Percentiles rank a stretch among this genome's conserved stretches.
phyloP scores from a whole-genome alignment of 2,329 filamentous ascomycete genomes.

The Pseudocercospora eumusae region DNA sequence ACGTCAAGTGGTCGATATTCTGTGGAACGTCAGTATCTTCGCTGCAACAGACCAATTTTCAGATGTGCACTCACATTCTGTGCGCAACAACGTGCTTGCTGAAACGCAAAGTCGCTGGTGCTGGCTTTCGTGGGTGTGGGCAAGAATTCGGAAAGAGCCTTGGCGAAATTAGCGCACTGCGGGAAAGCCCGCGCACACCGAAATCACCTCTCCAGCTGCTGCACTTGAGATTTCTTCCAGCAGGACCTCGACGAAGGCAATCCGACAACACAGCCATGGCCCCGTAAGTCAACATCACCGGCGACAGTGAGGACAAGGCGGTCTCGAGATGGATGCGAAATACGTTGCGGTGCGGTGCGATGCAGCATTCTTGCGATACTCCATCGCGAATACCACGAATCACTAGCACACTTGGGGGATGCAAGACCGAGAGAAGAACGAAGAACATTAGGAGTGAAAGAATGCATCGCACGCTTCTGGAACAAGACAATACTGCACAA shows the following conservation, averaged over 20 bases:
- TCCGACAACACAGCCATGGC: constrained; percentile 31
- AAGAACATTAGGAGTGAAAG: neutral
- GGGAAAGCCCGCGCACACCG: neutral
- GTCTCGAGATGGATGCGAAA: constrained; percentile 1
- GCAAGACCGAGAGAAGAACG: neutral
- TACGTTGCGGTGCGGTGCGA: constrained; percentile 8
- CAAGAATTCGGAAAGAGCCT: neutral
- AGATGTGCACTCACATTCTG: constrained; percentile 13
- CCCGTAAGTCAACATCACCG: constrained; percentile 27
- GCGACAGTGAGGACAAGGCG: constrained; percentile 16
- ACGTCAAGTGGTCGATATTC: constrained; percentile 20
- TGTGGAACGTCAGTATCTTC: constrained; percentile 15
- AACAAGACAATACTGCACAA: neutral
- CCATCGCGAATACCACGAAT: neutral
- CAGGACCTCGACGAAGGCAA: constrained; percentile 8
- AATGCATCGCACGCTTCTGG: neutral
- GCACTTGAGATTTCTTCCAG: neutral
- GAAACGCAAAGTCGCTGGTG: neutral
- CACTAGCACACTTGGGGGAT: neutral
- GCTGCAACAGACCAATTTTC: neutral
- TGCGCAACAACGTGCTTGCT: constrained; percentile 19
- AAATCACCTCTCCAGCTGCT: neutral
- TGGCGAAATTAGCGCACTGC: neutral
- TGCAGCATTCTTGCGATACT: neutral
- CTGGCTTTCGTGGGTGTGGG: neutral